Evolutionary conservation across 495 filamentous ascomycete species (phyloP).

Genomic region (Penicillium daleae): DNA sequence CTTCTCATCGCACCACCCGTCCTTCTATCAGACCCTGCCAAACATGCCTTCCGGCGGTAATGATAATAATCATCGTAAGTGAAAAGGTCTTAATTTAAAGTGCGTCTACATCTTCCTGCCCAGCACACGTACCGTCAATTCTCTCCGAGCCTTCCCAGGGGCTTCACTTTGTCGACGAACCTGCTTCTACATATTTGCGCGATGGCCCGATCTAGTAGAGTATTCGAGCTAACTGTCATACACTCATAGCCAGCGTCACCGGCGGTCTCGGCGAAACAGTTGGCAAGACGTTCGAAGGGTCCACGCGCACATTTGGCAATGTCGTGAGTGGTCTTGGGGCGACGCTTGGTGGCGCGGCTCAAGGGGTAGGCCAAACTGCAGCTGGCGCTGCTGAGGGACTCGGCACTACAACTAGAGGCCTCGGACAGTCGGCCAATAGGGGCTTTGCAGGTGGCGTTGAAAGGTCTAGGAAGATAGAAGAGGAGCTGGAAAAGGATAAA

Average conservation of each 20-base stretch:
- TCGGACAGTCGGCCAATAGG: constrained; percentile 24
- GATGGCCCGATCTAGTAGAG: too few species aligned
- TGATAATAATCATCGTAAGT: background rate
- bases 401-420: constrained; percentile 27
- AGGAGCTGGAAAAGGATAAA: background rate
- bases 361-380: constrained; percentile 29
- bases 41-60: background rate
- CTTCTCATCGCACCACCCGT: background rate
- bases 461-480: background rate
- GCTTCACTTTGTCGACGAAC: background rate
- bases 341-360: constrained; percentile 21
- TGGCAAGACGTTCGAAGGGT: constrained; percentile 26
- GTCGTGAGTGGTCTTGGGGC: constrained; percentile 25
- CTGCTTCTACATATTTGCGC: background rate
- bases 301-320: constrained; percentile 26
- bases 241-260: constrained; percentile 16
- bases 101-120: background rate
- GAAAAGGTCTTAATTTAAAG: background rate
- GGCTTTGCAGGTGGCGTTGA: background rate
- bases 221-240: background rate
- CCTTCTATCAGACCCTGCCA: background rate
- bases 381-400: constrained; percentile 25
- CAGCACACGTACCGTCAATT: background rate
- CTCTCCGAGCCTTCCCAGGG: background rate
- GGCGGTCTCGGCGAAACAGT: constrained; percentile 23